A percentile compares a stretch with the other conserved stretches of the same genome.
Conservation (phyloP, 345 rosid genomes). For the Psidium friedrichsthalianum region DNA sequence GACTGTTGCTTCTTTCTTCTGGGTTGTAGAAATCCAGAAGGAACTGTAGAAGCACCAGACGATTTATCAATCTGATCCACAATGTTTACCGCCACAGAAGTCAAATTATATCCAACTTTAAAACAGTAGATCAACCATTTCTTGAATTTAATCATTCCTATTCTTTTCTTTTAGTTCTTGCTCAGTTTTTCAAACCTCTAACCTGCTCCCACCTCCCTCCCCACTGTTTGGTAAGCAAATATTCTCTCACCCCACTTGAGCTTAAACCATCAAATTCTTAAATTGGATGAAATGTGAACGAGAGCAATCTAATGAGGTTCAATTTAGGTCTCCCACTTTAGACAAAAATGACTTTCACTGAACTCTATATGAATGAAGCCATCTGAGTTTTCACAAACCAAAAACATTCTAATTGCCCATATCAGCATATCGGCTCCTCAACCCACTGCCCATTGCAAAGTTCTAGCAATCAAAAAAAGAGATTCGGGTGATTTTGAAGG, state of each 20-base stretch:
- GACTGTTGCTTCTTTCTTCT: too few species aligned
- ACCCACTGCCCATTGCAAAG: background rate
- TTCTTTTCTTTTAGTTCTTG: background rate
- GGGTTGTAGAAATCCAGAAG: too few species aligned
- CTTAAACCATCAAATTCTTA: background rate
- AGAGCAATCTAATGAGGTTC: background rate
- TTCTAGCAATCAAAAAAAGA: background rate
- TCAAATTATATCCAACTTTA: background rate
- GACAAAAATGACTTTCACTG: background rate
- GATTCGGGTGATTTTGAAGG: constrained; percentile 4
- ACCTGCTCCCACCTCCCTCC: background rate
- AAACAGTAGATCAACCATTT: background rate
- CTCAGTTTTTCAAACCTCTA: background rate
- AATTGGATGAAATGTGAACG: background rate
- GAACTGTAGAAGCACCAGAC: too few species aligned
- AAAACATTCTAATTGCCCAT: background rate
- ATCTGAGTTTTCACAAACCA: background rate
- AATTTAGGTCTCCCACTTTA: background rate
- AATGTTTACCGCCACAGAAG: background rate
- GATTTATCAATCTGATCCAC: too few species aligned
- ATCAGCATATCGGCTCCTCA: background rate
- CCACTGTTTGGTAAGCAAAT: background rate
- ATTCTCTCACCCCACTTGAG: background rate
- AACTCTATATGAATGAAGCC: background rate
- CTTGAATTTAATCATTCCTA: background rate